Conservation (phyloP, 768 basidiomycete genomes). For the Termitomyces sp. region DNA sequence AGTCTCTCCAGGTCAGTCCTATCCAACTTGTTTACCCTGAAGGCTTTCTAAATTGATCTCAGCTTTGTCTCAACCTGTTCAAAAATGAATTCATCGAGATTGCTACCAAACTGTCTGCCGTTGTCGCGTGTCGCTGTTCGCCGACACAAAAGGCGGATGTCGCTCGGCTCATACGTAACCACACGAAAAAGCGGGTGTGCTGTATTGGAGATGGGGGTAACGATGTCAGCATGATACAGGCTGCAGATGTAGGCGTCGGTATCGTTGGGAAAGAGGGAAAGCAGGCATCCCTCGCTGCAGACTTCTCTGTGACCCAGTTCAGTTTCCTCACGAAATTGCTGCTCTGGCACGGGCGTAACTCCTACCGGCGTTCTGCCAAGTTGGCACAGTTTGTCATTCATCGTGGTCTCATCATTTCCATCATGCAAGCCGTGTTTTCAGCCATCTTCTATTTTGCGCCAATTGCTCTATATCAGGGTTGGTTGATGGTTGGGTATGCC, state of each 20-base stretch:
- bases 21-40: not conserved
- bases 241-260: slow-evolving; percentile 95
- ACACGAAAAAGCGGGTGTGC: slow-evolving; percentile 94
- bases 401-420: slow-evolving; percentile 91
- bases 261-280: slow-evolving; percentile 99
- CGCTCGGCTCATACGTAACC: slow-evolving; percentile 84
- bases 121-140: slow-evolving; percentile 96
- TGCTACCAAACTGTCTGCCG: slow-evolving; percentile 91
- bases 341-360: slow-evolving; percentile 98
- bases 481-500: slow-evolving; percentile 96
- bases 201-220: slow-evolving; percentile 99
- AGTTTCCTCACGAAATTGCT: slow-evolving; percentile 93
- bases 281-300: slow-evolving; percentile 97
- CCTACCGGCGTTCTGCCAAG: slow-evolving; percentile 96
- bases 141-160: slow-evolving; percentile 99
- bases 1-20: slow-evolving; percentile 77
- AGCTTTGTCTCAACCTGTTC: slow-evolving; percentile 92
- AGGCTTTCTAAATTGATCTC: not conserved
- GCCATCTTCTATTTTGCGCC: slow-evolving; percentile 93
- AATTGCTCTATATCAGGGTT: slow-evolving; percentile 96
- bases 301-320: slow-evolving; percentile 98
- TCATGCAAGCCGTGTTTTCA: slow-evolving; percentile 97
- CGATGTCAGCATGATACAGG: slow-evolving; percentile 99
- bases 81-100: slow-evolving; percentile 95
- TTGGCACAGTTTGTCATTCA: slow-evolving; percentile 99